Evolutionary conservation across 1,284 basidiomycete genomes (phyloP).

Genomic region (Crocinoboletus sp.): DNA sequence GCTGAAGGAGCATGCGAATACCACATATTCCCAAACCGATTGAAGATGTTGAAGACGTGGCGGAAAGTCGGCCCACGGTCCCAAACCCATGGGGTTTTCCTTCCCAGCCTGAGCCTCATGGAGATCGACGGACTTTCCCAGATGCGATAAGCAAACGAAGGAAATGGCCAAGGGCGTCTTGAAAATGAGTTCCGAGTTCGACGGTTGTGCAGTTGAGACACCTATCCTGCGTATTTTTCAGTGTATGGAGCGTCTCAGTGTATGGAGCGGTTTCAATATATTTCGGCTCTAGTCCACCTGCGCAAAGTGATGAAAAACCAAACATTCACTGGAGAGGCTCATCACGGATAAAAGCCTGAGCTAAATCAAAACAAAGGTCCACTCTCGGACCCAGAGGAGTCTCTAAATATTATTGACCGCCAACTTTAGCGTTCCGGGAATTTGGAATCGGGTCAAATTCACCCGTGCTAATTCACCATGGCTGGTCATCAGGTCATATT

Average conservation of each 20-base stretch:
- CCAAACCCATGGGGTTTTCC: not conserved
- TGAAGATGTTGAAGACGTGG: not conserved
- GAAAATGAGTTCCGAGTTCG: slow-evolving; percentile 85
- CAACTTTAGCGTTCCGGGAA: not conserved
- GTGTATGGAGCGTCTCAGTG: not conserved
- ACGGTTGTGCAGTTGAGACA: no score
- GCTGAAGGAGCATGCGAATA: not conserved
- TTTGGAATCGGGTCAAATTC: not conserved
- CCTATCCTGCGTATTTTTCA: not conserved
- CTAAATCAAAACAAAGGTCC: no score
- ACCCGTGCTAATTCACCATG: not conserved
- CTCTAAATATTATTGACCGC: no score
- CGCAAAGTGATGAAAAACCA: no score
- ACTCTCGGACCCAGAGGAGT: no score
- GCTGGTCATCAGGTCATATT: not conserved
- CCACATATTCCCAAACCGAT: not conserved
- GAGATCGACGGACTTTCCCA: not conserved
- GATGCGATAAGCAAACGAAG: slow-evolving; percentile 70
- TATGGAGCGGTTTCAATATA: not conserved
- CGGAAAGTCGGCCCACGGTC: not conserved
- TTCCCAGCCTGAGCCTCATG: not conserved
- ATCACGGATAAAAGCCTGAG: no score
- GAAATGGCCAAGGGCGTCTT: slow-evolving; percentile 93
- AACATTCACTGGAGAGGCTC: no score
- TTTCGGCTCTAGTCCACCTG: no score